phyloP scores from a whole-genome alignment of 108 stramenopile species.

The Parmales sp. region DNA sequence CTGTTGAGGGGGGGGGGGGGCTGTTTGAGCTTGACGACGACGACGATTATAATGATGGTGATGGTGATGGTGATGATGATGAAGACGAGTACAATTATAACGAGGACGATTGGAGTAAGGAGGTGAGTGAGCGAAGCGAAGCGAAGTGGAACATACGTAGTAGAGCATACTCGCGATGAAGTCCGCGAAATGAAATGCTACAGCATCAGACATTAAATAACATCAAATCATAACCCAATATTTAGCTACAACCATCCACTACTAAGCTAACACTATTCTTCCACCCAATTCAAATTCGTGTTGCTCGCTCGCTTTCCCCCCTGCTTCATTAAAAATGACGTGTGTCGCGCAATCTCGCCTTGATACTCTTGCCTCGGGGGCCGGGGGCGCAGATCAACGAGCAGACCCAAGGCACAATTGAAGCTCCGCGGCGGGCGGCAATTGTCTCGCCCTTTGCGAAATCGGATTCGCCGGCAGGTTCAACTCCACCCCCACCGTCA shows the following conservation, averaged over 20 bases:
- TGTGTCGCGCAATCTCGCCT: background rate
- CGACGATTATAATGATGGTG: background rate
- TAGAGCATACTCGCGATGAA: slow-evolving; percentile 54
- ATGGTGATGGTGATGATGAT: background rate
- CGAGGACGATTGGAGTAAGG: slow-evolving; percentile 63
- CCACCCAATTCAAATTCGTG: too few relatives aligned
- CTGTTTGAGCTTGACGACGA: slow-evolving; percentile 1
- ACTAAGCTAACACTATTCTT: background rate
- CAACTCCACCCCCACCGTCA: slow-evolving; percentile 8
- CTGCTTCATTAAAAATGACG: background rate
- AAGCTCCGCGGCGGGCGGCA: background rate
- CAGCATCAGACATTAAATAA: slow-evolving; percentile 11
- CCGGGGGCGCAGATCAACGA: background rate
- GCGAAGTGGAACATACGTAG: background rate
- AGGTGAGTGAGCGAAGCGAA: slow-evolving; percentile 12
- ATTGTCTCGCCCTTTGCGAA: background rate
- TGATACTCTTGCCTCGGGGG: background rate
- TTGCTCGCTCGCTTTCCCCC: background rate
- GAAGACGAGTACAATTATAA: slow-evolving; percentile 24
- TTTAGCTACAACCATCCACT: background rate
- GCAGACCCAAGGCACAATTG: background rate
- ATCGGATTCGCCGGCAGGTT: background rate
- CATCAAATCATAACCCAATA: background rate
- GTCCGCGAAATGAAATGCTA: slow-evolving; percentile 54
- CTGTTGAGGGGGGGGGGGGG: slow-evolving; percentile 23